Evolutionary conservation across 768 basidiomycete genomes (phyloP), one percentile per base, ranked within the genome.

Genomic region (Mycena rebaudengoi): DNA sequence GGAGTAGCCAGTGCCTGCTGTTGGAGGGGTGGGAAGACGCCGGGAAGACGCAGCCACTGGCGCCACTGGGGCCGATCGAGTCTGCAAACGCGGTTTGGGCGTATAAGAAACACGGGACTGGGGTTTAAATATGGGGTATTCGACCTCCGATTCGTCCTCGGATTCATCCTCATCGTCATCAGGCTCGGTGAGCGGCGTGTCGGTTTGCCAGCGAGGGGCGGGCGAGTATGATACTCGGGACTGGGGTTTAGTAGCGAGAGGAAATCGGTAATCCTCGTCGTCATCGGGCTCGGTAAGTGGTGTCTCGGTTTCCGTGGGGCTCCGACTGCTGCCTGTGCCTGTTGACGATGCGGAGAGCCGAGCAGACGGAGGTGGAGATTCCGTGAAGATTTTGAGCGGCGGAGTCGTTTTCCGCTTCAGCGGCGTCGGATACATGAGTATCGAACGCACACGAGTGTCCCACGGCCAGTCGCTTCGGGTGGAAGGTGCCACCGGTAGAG

Each of bases 381-480:
- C 46, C 2, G 46, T 62, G n/a, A 16, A 43, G 16, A 48, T 26
- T n/a, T 58, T 26, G 21, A 55, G 48, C 11, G 66, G 49, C 25
- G 57, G 8, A 8, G 21, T 23, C 0, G 54, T 45, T 11, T n/a
- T n/a, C n/a, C 46, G 58, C 20, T 63, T 63, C 2, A 37, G 41
- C 10, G 50, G 16, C 28, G 39, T 26, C 25, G 64, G 66, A 44
- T 61, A 52, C 28, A 67, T 35, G 4, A 64, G 59, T 32, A 67
- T 62, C 20, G 66, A 26, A 35, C 66, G 66, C 43, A 67, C 59
- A 13, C 66, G 62, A 12, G 66, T 61, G 44, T 67, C 66, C 66
- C 66, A 67, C 29, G 66, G 57, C 66, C 66, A 67, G 25, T 64
- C 53, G 46, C 26, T 60, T 3, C 62, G 52, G 14, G 57, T 20